Conservation (phyloP, 768 basidiomycete genomes). For the Lanmaoa rubissima region DNA sequence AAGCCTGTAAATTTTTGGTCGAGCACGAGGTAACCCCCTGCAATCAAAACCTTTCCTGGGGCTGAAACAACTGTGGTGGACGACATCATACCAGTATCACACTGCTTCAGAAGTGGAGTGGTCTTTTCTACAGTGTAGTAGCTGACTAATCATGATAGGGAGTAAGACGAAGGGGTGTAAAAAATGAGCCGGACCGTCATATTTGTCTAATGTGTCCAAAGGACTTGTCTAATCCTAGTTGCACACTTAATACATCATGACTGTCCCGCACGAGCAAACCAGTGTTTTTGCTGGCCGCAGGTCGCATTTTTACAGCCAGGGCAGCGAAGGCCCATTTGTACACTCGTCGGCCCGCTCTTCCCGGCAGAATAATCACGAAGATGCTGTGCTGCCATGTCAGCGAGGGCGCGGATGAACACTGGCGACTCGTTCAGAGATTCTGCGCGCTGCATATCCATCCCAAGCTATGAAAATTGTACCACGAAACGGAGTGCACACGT, state of each 20-base stretch:
- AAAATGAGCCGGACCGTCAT: too few species aligned
- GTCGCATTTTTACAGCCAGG: constrained; percentile 91
- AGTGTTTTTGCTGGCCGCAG: constrained; percentile 84
- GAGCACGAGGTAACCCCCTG: constrained; percentile 96
- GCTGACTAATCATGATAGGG: constrained; percentile 28
- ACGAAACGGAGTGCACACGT: constrained; percentile 7
- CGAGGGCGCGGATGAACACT: constrained; percentile 91
- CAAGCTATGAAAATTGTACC: constrained; percentile 54
- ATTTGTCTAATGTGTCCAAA: not conserved
- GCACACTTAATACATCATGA: constrained; percentile 30
- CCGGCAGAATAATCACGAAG: constrained; percentile 61
- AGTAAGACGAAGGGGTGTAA: not conserved
- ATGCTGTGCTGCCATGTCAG: constrained; percentile 85
- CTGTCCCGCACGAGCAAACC: constrained; percentile 78
- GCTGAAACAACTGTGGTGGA: constrained; percentile 75
- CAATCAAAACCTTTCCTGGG: constrained; percentile 92
- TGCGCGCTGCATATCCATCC: constrained; percentile 85
- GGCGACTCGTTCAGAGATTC: constrained; percentile 95
- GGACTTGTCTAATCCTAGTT: not conserved
- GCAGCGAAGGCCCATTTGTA: constrained; percentile 85
- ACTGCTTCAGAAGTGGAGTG: not conserved
- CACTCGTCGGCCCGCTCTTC: constrained; percentile 58
- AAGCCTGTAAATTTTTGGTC: constrained; percentile 83
- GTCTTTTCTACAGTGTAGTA: not conserved
- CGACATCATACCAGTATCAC: constrained; percentile 35